Evolutionary conservation across 495 filamentous ascomycete genomes (phyloP).

Genomic region (Penicillium chermesinum): DNA sequence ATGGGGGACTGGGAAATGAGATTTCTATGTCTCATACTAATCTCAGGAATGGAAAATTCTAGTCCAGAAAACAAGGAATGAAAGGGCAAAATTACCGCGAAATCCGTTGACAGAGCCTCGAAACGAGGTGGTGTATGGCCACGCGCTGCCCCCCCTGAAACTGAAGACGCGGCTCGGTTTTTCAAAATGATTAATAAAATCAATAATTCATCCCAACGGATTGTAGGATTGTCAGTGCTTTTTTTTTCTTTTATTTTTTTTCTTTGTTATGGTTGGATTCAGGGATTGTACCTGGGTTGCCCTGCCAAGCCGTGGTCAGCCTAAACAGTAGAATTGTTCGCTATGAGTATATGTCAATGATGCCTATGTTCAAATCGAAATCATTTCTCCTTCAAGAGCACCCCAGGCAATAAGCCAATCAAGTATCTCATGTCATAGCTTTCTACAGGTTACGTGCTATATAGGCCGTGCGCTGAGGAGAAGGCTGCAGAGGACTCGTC

Average conservation of each 20-base stretch:
- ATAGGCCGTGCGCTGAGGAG: neutral
- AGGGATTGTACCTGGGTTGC: too few species aligned
- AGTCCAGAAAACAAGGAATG: neutral
- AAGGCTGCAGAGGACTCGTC: neutral
- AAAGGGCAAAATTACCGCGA: neutral
- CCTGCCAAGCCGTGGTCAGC: too few species aligned
- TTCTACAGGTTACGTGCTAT: too few species aligned
- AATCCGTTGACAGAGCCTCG: neutral
- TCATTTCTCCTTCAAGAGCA: too few species aligned
- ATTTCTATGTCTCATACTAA: neutral
- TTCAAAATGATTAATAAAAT: neutral
- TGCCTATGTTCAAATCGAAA: too few species aligned
- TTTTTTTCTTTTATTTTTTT: neutral
- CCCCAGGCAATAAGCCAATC: too few species aligned
- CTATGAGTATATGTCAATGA: too few species aligned
- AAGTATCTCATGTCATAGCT: too few species aligned
- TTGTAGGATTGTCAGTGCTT: neutral
- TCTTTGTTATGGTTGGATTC: neutral
- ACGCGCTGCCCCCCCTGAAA: neutral
- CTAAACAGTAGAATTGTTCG: too few species aligned
- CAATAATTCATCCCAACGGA: neutral
- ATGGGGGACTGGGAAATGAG: neutral
- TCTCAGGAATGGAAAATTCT: constrained; percentile 2
- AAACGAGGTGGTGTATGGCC: neutral
- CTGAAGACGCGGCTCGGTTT: neutral